A percentile compares a stretch with the other conserved stretches of the same genome.
Conservation (phyloP, 805 yeast genomes). For the Ogataea salicorniae region DNA sequence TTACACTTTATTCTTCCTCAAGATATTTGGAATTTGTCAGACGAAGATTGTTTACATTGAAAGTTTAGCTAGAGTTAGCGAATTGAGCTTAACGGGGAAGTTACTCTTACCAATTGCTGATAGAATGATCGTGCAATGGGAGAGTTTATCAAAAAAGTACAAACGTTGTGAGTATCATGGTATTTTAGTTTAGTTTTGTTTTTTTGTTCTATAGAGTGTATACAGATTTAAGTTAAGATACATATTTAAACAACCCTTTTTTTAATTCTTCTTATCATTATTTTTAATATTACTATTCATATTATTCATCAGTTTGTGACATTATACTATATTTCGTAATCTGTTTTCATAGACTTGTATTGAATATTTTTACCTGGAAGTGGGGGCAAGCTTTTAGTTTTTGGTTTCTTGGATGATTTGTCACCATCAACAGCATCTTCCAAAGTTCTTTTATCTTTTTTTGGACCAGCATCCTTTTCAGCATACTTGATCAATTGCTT, state of each 20-base stretch:
- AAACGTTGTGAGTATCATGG: constrained; percentile 72
- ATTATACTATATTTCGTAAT: constrained; percentile 9
- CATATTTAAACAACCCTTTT: background rate
- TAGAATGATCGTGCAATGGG: constrained; percentile 90
- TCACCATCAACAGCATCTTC: background rate
- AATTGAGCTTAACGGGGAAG: constrained; percentile 71
- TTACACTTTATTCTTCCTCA: constrained; percentile 46
- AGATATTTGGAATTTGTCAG: constrained; percentile 39
- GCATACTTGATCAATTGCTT: constrained; percentile 52
- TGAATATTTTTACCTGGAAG: constrained; percentile 2
- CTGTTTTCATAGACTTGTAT: constrained; percentile 9
- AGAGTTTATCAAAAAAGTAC: constrained; percentile 44
- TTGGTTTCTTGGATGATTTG: background rate
- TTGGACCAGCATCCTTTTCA: constrained; percentile 29
- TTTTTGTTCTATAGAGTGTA: background rate
- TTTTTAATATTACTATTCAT: too few species aligned
- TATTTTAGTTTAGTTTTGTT: constrained; percentile 43
- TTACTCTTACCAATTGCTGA: constrained; percentile 67
- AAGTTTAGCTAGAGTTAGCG: constrained; percentile 75
- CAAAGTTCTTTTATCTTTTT: background rate
- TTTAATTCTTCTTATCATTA: too few species aligned
- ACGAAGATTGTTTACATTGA: constrained; percentile 76
- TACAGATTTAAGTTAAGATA: background rate
- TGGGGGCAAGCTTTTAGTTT: background rate
- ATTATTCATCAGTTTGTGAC: too few species aligned